phyloP scores from a whole-genome alignment of 257 asterid genomes.

The Gardenia jasminoides region DNA sequence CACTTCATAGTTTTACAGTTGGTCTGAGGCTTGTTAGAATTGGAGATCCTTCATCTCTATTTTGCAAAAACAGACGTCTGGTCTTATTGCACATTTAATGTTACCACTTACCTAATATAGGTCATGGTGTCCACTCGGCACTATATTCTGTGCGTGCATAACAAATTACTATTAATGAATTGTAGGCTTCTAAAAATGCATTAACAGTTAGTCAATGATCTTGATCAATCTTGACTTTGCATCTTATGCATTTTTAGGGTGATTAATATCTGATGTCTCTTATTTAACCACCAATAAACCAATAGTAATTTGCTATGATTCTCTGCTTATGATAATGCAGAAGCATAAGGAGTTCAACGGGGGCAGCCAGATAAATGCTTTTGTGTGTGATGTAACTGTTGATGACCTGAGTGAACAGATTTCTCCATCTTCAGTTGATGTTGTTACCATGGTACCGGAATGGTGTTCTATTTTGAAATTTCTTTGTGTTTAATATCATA shows the following conservation, averaged over 20 bases:
- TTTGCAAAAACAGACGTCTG: background rate
- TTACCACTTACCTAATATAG: background rate
- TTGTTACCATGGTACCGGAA: slow-evolving; percentile 79
- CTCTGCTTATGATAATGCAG: slow-evolving; percentile 40
- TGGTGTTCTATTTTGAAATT: background rate
- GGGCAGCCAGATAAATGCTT: slow-evolving; percentile 70
- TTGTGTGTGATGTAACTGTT: slow-evolving; percentile 76
- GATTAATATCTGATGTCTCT: background rate
- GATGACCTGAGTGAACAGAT: slow-evolving; percentile 68
- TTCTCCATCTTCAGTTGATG: slow-evolving; percentile 85
- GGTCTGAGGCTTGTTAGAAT: background rate
- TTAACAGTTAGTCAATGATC: background rate
- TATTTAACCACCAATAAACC: background rate
- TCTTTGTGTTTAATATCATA: background rate
- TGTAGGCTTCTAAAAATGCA: background rate
- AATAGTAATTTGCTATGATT: background rate
- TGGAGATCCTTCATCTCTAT: background rate
- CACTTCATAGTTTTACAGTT: background rate
- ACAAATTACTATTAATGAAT: background rate
- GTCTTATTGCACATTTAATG: too few species aligned
- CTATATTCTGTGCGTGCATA: too few species aligned
- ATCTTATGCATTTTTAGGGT: background rate
- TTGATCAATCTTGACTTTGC: background rate
- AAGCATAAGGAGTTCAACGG: slow-evolving; percentile 77
- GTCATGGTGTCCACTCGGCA: background rate